Evolutionary conservation across 164 flowering plant genomes (phyloP).

Genomic region (Liquidambar formosana): DNA sequence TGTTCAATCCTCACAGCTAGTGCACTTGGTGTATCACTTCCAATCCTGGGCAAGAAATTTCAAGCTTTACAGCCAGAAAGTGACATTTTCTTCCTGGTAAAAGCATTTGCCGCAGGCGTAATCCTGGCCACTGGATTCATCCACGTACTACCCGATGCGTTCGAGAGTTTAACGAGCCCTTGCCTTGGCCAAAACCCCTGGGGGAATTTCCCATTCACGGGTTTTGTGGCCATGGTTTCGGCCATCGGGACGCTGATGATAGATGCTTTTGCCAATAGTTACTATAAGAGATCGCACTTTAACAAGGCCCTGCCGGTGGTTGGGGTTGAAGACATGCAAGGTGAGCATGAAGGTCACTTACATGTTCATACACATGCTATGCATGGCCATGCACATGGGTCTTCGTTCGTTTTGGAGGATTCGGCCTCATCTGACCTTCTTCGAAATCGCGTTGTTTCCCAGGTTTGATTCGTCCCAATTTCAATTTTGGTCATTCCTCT

Average conservation of each 20-base stretch:
- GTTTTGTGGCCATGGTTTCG: conserved; percentile 19
- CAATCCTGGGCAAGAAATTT: background rate
- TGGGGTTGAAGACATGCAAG: background rate
- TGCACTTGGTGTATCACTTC: background rate
- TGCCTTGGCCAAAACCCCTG: conserved; percentile 14
- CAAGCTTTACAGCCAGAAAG: background rate
- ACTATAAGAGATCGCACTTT: background rate
- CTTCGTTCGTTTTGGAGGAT: conserved; percentile 14
- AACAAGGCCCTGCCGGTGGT: no score
- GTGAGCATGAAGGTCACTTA: conserved; percentile 33
- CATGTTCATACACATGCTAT: conserved; percentile 51
- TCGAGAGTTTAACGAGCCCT: conserved; percentile 7
- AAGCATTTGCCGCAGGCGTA: conserved; percentile 16
- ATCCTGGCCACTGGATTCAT: conserved; percentile 18
- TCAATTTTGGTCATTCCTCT: no score
- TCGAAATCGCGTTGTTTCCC: conserved; percentile 44
- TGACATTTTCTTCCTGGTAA: background rate
- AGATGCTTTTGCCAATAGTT: conserved; percentile 8
- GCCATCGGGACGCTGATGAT: conserved; percentile 13
- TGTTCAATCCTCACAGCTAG: conserved; percentile 1
- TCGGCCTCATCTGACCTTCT: conserved; percentile 18
- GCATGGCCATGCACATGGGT: conserved; percentile 51
- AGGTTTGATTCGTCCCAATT: conserved; percentile 20
- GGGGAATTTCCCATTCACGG: conserved; percentile 16
- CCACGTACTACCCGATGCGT: conserved; percentile 24